These are phyloP conservation scores for Neoconidiobolus thromboides DNA, from an alignment of 371 early-diverging fungal species.

Conservation along the genomic window DNA sequence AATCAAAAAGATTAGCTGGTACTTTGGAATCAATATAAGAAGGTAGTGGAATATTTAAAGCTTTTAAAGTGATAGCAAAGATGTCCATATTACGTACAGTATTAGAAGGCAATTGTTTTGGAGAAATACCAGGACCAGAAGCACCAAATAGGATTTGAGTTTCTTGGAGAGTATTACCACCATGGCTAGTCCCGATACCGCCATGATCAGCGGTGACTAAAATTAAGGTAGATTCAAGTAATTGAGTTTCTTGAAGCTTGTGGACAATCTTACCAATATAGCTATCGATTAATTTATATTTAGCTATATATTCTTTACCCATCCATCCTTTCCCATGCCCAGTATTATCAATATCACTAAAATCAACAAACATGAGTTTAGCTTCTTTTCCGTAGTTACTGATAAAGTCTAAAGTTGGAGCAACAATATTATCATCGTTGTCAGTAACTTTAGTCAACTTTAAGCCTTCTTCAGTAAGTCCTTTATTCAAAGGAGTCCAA, in stretches of 20 bases:
- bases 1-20: not conserved
- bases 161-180: slow-evolving; percentile 5
- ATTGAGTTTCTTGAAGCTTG: not conserved
- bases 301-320: not conserved
- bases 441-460: not conserved
- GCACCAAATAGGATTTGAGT: slow-evolving; percentile 1
- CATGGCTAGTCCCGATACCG: slow-evolving; percentile 5
- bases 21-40: not conserved
- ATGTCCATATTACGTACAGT: not conserved
- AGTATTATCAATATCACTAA: not conserved
- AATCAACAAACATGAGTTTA: not conserved
- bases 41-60: not conserved
- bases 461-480: slow-evolving; percentile 5
- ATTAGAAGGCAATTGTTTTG: not conserved
- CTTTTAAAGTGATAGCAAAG: not conserved
- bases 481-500: slow-evolving; percentile 9
- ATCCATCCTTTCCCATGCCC: not conserved
- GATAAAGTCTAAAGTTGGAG: not conserved
- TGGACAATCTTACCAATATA: slow-evolving; percentile 1
- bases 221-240: slow-evolving; percentile 2
- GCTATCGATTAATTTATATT: slow-evolving; percentile 4
- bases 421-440: not conserved
- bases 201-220: slow-evolving; percentile 11
- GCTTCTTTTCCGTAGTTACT: not conserved
- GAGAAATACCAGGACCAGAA: not conserved